Conservation (phyloP, 164 flowering plant genomes). For the Houttuynia cordata region DNA sequence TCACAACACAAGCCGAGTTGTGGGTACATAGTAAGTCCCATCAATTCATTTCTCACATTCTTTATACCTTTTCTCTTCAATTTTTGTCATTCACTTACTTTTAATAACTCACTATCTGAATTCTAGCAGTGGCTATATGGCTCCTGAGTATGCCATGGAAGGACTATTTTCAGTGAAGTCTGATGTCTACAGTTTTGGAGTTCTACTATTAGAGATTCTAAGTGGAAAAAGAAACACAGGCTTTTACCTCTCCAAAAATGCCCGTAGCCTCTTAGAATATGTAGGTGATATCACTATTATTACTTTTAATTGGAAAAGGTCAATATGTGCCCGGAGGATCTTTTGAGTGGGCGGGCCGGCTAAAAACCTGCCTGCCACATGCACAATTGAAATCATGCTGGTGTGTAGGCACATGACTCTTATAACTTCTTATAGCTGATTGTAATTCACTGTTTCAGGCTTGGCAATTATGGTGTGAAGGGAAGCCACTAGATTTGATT, state of each 20-base stretch:
- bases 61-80: background rate
- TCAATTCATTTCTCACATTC: background rate
- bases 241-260: background rate
- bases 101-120: background rate
- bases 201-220: slow-evolving; percentile 2
- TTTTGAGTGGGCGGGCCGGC: no score
- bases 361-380: no score
- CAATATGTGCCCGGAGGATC: no score
- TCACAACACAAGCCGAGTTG: slow-evolving; percentile 16
- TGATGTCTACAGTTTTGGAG: slow-evolving; percentile 4
- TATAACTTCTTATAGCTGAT: background rate
- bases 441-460: background rate
- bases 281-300: background rate
- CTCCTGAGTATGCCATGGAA: slow-evolving; percentile 2
- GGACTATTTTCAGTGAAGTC: slow-evolving; percentile 7
- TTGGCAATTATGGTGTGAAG: slow-evolving; percentile 13
- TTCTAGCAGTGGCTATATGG: slow-evolving; percentile 1
- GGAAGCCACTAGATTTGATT: slow-evolving; percentile 5
- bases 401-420: no score
- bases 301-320: no score
- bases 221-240: slow-evolving; percentile 4
- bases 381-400: no score
- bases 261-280: background rate
- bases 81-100: background rate
- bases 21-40: slow-evolving; percentile 32